Percentiles rank a stretch among this genome's conserved stretches.
Conservation (phyloP, 2,329 filamentous ascomycete species). For the Ophiocordyceps australis region DNA sequence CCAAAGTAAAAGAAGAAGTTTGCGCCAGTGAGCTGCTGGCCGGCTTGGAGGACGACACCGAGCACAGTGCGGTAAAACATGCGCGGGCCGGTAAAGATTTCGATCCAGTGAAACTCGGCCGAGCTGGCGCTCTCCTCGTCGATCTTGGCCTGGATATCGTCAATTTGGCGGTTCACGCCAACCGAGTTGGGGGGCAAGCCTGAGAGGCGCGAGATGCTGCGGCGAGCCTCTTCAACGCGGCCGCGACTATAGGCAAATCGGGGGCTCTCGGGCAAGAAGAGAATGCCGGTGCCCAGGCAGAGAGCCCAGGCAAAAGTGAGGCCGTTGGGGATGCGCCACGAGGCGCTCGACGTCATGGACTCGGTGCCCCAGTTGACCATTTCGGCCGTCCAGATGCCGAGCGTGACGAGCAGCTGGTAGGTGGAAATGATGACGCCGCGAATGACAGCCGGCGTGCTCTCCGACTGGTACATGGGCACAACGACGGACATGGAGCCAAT, state of each 20-base stretch:
- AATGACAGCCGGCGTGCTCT: slow-evolving; percentile 45
- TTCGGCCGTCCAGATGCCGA: slow-evolving; percentile 43
- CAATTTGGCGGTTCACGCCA: slow-evolving; percentile 26
- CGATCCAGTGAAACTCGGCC: slow-evolving; percentile 29
- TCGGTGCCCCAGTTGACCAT: slow-evolving; percentile 45
- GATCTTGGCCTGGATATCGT: slow-evolving; percentile 31
- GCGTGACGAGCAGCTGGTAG: slow-evolving; percentile 53
- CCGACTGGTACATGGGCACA: slow-evolving; percentile 51
- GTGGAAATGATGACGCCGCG: slow-evolving; percentile 43
- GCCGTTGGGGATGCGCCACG: slow-evolving; percentile 45
- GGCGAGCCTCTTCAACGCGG: slow-evolving; percentile 25
- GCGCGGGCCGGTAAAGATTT: slow-evolving; percentile 49
- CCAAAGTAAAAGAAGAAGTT: slow-evolving; percentile 54
- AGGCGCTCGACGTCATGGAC: slow-evolving; percentile 20
- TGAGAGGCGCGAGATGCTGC: slow-evolving; percentile 25
- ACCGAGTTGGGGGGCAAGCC: slow-evolving; percentile 19
- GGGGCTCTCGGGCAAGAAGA: slow-evolving; percentile 35
- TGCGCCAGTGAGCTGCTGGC: slow-evolving; percentile 50
- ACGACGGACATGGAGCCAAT: slow-evolving; percentile 46
- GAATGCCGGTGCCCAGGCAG: slow-evolving; percentile 27
- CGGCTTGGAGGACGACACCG: slow-evolving; percentile 42
- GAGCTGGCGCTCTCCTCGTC: slow-evolving; percentile 24
- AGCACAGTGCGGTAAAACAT: slow-evolving; percentile 47
- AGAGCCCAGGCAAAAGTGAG: slow-evolving; percentile 37
- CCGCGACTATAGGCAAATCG: slow-evolving; percentile 30